These are phyloP conservation scores for Diaporthe capsici DNA, from an alignment of 2,329 filamentous ascomycete species.

Conservation along the genomic window DNA sequence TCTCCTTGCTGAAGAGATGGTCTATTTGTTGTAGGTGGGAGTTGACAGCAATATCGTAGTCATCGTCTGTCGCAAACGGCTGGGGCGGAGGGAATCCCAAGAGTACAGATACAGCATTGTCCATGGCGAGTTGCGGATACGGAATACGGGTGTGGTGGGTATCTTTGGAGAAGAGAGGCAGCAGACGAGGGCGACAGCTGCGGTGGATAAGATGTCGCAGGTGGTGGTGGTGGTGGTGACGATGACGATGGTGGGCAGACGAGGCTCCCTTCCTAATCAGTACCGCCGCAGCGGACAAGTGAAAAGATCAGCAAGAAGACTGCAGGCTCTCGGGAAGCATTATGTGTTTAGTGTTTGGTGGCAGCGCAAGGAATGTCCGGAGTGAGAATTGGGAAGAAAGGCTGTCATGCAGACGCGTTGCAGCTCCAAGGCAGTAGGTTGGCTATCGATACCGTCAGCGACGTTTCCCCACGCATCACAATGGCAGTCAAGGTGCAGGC, in stretches of 20 bases:
- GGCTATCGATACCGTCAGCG: neutral
- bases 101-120: slow-evolving; percentile 55
- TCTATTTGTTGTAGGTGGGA: slow-evolving; percentile 56
- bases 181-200: neutral
- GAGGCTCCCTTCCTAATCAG: slow-evolving; percentile 18
- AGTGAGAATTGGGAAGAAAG: neutral
- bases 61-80: slow-evolving; percentile 48
- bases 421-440: neutral
- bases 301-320: neutral
- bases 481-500: neutral
- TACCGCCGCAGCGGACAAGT: slow-evolving; percentile 30
- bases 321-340: slow-evolving; percentile 1
- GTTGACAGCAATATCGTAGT: slow-evolving; percentile 58
- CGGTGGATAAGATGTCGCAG: neutral
- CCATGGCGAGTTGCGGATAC: slow-evolving; percentile 50
- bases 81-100: slow-evolving; percentile 57
- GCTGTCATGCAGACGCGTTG: neutral
- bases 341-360: neutral
- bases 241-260: neutral
- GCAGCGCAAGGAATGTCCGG: neutral
- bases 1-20: slow-evolving; percentile 54
- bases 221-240: neutral
- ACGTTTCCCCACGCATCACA: slow-evolving; percentile 8
- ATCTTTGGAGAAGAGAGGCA: neutral
- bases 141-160: neutral